Evolutionary conservation across 164 flowering plant genomes (phyloP).

Genomic region (Platanus orientalis): DNA sequence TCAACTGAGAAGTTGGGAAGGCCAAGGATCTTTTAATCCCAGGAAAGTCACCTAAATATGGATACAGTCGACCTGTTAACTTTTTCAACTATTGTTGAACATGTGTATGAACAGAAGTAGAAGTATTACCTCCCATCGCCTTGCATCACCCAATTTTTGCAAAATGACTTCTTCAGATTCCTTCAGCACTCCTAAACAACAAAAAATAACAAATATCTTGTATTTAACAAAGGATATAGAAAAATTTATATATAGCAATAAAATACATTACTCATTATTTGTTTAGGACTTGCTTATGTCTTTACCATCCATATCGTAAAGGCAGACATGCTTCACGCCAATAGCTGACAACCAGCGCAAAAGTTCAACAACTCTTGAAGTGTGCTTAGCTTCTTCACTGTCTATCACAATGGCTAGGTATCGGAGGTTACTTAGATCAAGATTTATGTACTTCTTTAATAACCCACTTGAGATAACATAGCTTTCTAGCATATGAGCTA

Average conservation of each 20-base stretch:
- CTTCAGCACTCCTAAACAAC: constrained; percentile 67
- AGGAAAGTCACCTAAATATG: too few species aligned
- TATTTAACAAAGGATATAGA: too few species aligned
- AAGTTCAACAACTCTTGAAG: constrained; percentile 50
- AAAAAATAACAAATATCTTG: not conserved
- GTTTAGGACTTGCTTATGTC: not conserved
- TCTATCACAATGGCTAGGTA: constrained; percentile 81
- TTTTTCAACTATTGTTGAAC: too few species aligned
- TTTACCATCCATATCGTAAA: constrained; percentile 82
- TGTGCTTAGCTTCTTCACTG: constrained; percentile 71
- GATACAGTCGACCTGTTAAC: too few species aligned
- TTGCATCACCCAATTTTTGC: constrained; percentile 33
- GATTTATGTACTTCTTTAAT: constrained; percentile 29
- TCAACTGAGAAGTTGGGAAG: too few species aligned
- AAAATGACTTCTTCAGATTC: constrained; percentile 53
- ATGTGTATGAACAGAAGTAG: too few species aligned
- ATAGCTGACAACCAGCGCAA: constrained; percentile 55
- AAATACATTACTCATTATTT: not conserved
- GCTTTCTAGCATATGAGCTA: constrained; percentile 36
- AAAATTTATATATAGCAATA: not conserved
- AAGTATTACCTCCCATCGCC: constrained; percentile 36
- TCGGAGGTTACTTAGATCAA: constrained; percentile 44
- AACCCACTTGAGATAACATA: constrained; percentile 47
- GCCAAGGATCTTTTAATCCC: too few species aligned
- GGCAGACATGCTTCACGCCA: constrained; percentile 68